phyloP scores from a whole-genome alignment of 2,329 filamentous ascomycete genomes.

The Aspergillus sp. region DNA sequence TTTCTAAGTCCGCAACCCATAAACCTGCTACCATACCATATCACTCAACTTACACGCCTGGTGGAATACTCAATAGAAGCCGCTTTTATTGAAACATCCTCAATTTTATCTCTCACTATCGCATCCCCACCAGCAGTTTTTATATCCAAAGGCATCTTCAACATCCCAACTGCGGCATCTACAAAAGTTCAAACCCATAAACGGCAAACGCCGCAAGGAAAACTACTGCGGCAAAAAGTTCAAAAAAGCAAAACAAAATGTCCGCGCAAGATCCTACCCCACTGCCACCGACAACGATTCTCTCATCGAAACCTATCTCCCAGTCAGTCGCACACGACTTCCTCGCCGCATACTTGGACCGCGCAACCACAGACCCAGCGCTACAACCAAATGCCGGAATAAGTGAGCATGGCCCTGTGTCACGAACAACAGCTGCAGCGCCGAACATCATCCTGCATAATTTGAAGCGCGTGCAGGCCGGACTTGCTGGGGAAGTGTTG shows the following conservation, averaged over 20 bases:
- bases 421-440: conserved; percentile 40
- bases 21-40: neutral
- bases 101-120: neutral
- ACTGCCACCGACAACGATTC: conserved; percentile 39
- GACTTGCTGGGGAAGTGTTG: conserved; percentile 42
- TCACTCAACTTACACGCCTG: neutral
- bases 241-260: conserved; percentile 26
- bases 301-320: conserved; percentile 35
- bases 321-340: conserved; percentile 43
- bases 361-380: conserved; percentile 41
- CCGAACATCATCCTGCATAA: conserved; percentile 47
- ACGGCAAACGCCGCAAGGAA: neutral
- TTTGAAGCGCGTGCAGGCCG: conserved; percentile 46
- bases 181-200: neutral
- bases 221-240: neutral
- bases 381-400: conserved; percentile 46
- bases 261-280: conserved; percentile 36
- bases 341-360: conserved; percentile 43
- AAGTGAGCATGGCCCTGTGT: conserved; percentile 44
- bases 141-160: neutral
- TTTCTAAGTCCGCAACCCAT: conserved; percentile 4
- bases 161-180: neutral
- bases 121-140: neutral
- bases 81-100: neutral
- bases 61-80: neutral